A percentile compares a stretch with the other conserved stretches of the same genome.
Conservation (phyloP, 2,329 filamentous ascomycete species). For the Aspergillus spinulosporus region DNA sequence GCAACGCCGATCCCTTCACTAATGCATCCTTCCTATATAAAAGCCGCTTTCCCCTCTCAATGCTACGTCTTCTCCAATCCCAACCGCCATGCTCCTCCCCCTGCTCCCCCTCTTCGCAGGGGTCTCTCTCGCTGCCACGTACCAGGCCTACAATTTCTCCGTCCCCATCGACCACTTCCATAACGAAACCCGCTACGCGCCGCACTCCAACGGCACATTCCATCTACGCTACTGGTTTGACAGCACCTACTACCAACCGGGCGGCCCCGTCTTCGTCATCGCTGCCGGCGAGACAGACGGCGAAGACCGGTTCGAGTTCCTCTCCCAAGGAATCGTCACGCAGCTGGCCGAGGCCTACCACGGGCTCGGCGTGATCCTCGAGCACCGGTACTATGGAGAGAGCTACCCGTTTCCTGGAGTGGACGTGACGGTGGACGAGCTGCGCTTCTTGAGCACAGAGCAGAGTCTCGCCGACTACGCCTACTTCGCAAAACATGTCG, state of each 20-base stretch:
- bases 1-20: too few species aligned
- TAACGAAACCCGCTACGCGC: constrained; percentile 74
- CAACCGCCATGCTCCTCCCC: neutral
- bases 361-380: constrained; percentile 76
- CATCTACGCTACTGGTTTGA: constrained; percentile 82
- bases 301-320: constrained; percentile 57
- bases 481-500: constrained; percentile 74
- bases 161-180: constrained; percentile 78
- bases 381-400: constrained; percentile 83
- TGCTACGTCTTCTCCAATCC: too few species aligned
- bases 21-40: too few species aligned
- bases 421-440: constrained; percentile 66
- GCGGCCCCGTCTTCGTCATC: constrained; percentile 79
- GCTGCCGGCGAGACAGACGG: constrained; percentile 64
- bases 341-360: constrained; percentile 69
- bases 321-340: constrained; percentile 76
- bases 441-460: constrained; percentile 81
- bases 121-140: neutral
- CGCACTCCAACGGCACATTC: constrained; percentile 69
- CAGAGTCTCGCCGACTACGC: constrained; percentile 79
- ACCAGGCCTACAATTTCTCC: constrained; percentile 48
- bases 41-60: too few species aligned
- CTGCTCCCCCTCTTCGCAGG: neutral
- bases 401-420: constrained; percentile 63
- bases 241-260: constrained; percentile 69